phyloP scores from a whole-genome alignment of 2,329 filamentous ascomycete genomes.

The Metarhizium anisopliae region DNA sequence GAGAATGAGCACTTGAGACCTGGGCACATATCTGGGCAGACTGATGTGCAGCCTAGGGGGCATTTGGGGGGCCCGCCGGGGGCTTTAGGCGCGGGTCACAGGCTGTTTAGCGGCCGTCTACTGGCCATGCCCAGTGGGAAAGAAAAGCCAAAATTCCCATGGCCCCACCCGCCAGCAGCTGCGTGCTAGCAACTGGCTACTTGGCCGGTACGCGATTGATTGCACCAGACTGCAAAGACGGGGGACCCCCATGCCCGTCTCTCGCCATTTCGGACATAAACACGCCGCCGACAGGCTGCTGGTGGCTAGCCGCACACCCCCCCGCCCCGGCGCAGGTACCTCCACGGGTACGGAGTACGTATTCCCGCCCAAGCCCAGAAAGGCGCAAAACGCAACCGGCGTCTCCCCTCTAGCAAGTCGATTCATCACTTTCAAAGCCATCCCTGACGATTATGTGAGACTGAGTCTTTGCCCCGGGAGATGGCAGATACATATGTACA shows the following conservation, averaged over 20 bases:
- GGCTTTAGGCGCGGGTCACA: too few species aligned
- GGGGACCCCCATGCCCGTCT: neutral
- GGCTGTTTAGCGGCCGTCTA: too few species aligned
- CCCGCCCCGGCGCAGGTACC: neutral
- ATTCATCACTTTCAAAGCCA: neutral
- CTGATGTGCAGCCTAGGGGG: too few species aligned
- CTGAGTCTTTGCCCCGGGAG: neutral
- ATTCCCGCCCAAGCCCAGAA: neutral
- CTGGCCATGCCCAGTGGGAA: too few species aligned
- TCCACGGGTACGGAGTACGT: neutral
- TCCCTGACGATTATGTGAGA: constrained; percentile 5
- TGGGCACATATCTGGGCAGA: too few species aligned
- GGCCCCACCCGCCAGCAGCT: neutral
- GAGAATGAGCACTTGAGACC: too few species aligned
- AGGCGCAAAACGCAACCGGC: neutral
- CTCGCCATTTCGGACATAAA: constrained; percentile 7
- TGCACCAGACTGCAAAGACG: too few species aligned
- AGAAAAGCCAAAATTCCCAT: neutral
- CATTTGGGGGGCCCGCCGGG: too few species aligned
- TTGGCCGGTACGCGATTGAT: too few species aligned
- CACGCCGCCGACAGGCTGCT: constrained; percentile 1
- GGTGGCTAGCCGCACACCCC: too few species aligned
- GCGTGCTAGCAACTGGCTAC: too few species aligned
- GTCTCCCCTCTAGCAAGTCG: neutral
- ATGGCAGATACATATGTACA: neutral